Percentiles rank a stretch among this genome's conserved stretches.
Evolutionary conservation across 1,284 basidiomycete species (phyloP).

Genomic region (Exobasidium cylindrosporum): DNA sequence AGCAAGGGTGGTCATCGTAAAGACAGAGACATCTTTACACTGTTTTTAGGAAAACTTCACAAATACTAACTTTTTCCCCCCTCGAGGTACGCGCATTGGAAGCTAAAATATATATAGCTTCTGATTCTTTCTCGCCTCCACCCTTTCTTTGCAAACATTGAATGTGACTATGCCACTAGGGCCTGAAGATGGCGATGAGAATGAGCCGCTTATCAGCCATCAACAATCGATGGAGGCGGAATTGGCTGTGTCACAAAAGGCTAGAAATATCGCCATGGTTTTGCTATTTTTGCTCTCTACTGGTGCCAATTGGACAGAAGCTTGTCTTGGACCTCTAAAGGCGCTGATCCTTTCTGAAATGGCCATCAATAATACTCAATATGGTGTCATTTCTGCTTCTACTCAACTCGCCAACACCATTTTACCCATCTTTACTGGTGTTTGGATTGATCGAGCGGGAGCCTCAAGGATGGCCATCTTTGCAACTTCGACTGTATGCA

Average conservation of each 20-base stretch:
- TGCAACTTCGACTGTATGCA: conserved; percentile 46
- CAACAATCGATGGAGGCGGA: too few species aligned
- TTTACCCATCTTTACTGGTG: conserved; percentile 58
- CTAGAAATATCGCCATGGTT: neutral
- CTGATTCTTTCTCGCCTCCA: too few species aligned
- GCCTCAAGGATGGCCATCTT: conserved; percentile 37
- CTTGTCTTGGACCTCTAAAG: conserved; percentile 7
- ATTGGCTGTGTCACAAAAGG: neutral
- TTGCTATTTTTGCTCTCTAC: neutral
- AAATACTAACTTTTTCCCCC: too few species aligned
- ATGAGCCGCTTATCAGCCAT: too few species aligned
- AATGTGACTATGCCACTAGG: too few species aligned
- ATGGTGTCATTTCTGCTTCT: conserved; percentile 58
- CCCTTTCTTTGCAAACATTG: too few species aligned
- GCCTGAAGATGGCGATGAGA: too few species aligned
- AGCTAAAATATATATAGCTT: too few species aligned
- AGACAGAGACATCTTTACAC: too few species aligned
- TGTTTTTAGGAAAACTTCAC: too few species aligned
- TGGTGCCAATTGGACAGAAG: conserved; percentile 3
- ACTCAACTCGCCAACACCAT: conserved; percentile 58
- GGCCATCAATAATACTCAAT: conserved; percentile 64
- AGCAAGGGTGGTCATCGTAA: too few species aligned
- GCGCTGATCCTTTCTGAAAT: neutral
- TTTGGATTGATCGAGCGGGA: conserved; percentile 58
- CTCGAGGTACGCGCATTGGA: too few species aligned